Percentiles rank a stretch among this genome's conserved stretches.
These are phyloP conservation scores for Pistacia vera DNA, from an alignment of 345 rosid genomes.

Conservation along the genomic window DNA sequence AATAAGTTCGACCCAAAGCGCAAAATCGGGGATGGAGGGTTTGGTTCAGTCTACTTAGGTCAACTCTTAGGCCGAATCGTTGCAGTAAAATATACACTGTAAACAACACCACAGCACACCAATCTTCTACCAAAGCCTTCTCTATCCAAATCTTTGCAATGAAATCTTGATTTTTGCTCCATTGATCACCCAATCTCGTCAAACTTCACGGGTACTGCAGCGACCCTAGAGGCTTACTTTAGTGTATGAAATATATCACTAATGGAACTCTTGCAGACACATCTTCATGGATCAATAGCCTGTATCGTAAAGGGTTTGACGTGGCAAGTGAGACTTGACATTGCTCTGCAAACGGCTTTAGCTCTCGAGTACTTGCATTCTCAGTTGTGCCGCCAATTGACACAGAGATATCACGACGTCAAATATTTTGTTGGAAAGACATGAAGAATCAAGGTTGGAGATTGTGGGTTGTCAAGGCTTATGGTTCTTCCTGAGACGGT, in stretches of 20 bases:
- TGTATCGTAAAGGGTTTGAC: slow-evolving; percentile 36
- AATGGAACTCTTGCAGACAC: slow-evolving; percentile 93
- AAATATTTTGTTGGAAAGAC: slow-evolving; percentile 77
- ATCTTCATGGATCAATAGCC: slow-evolving; percentile 62
- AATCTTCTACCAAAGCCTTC: slow-evolving; percentile 46
- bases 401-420: slow-evolving; percentile 86
- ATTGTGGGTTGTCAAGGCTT: slow-evolving; percentile 86
- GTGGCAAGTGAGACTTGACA: slow-evolving; percentile 81
- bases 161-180: slow-evolving; percentile 89
- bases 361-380: slow-evolving; percentile 82
- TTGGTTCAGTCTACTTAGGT: slow-evolving; percentile 83
- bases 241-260: slow-evolving; percentile 81
- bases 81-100: slow-evolving; percentile 79
- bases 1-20: slow-evolving; percentile 75
- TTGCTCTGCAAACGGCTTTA: slow-evolving; percentile 71
- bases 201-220: slow-evolving; percentile 94
- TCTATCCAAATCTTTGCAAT: slow-evolving; percentile 81
- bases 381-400: slow-evolving; percentile 67
- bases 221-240: slow-evolving; percentile 93
- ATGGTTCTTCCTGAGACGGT: slow-evolving; percentile 47
- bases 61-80: slow-evolving; percentile 65
- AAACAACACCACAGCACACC: slow-evolving; percentile 47
- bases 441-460: slow-evolving; percentile 87
- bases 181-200: slow-evolving; percentile 85
- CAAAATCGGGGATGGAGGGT: slow-evolving; percentile 93